These are phyloP conservation scores for Ganoderma multipileum DNA, from an alignment of 1,284 basidiomycete species.

Conservation along the genomic window DNA sequence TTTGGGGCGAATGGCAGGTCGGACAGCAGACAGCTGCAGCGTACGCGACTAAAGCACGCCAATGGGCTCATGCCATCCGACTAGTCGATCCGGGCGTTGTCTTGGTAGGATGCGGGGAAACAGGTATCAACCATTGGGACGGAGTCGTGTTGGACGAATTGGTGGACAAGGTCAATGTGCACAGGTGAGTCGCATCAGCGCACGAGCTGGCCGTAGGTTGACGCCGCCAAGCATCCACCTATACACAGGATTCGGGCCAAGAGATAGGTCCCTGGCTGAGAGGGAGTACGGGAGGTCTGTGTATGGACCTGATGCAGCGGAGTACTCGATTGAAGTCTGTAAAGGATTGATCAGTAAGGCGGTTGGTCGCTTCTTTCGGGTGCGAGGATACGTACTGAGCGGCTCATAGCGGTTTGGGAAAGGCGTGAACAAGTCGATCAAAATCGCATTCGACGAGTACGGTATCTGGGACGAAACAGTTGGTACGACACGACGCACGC, in stretches of 20 bases:
- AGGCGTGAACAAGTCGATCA: conserved; percentile 33
- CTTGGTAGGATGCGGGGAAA: conserved; percentile 67
- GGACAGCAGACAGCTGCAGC: conserved; percentile 65
- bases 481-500: conserved; percentile 26
- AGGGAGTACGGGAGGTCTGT: conserved; percentile 37
- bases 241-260: conserved; percentile 38
- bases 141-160: conserved; percentile 42
- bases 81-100: conserved; percentile 66
- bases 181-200: conserved; percentile 31
- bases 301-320: conserved; percentile 50
- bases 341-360: conserved; percentile 49
- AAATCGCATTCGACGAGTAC: conserved; percentile 61
- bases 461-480: conserved; percentile 57
- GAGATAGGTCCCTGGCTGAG: conserved; percentile 34
- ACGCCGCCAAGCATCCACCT: conserved; percentile 31
- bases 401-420: conserved; percentile 30
- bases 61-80: conserved; percentile 70
- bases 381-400: no score
- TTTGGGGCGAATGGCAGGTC: conserved; percentile 74
- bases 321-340: conserved; percentile 55
- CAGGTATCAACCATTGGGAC: conserved; percentile 49
- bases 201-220: not conserved
- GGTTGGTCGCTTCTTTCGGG: conserved; percentile 11
- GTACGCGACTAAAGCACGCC: conserved; percentile 63
- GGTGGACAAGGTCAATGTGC: conserved; percentile 44